phyloP scores from a whole-genome alignment of 345 rosid species.

The Eucalyptus camaldulensis region DNA sequence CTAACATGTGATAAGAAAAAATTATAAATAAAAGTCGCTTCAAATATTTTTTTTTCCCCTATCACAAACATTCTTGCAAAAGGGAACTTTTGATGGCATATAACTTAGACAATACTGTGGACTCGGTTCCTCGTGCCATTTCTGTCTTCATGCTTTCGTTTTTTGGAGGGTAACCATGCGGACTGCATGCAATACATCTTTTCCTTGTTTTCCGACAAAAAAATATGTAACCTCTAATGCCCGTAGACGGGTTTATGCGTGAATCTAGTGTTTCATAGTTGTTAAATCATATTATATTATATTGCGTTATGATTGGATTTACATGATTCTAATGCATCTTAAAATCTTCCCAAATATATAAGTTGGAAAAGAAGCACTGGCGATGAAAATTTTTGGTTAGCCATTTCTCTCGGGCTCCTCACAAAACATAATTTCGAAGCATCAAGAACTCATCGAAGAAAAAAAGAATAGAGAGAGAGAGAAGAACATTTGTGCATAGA shows the following conservation, averaged over 20 bases:
- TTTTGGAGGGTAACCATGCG: neutral
- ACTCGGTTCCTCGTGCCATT: neutral
- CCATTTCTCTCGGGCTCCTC: neutral
- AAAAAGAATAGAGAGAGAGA: neutral
- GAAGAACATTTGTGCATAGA: neutral
- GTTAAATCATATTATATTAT: neutral
- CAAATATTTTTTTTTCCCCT: neutral
- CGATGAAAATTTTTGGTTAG: neutral
- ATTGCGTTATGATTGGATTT: neutral
- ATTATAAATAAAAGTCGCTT: neutral
- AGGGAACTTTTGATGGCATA: neutral
- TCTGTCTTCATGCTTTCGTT: neutral
- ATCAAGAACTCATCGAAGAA: neutral
- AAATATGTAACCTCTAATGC: neutral
- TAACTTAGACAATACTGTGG: neutral
- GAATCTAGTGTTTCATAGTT: neutral
- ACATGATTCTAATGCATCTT: neutral
- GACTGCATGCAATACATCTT: neutral
- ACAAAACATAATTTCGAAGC: neutral
- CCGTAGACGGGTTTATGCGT: neutral
- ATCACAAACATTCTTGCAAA: neutral
- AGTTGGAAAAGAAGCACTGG: neutral
- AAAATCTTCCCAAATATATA: neutral
- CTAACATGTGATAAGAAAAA: neutral
- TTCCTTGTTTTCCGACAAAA: neutral